A percentile compares a stretch with the other conserved stretches of the same genome.
phyloP scores from a whole-genome alignment of 805 yeast species.

The Monosporozyma aerobia region DNA sequence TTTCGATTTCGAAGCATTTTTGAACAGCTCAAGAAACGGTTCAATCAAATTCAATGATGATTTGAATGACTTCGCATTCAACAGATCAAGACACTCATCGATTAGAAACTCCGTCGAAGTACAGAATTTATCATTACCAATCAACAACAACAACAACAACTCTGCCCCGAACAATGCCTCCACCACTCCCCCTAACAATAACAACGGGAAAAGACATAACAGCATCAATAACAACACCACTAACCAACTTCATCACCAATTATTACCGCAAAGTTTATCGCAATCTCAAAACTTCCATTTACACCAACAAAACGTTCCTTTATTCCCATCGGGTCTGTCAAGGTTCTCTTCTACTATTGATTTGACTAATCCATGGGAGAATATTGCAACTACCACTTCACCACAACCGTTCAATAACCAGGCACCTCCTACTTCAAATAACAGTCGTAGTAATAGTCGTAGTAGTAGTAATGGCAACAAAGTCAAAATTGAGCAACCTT shows the following conservation, averaged over 20 bases:
- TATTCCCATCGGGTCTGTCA: slow-evolving; percentile 8
- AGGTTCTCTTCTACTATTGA: slow-evolving; percentile 5
- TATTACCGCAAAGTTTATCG: background rate
- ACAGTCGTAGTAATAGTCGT: background rate
- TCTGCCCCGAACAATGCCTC: no score
- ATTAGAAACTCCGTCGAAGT: slow-evolving; percentile 11
- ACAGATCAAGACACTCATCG: slow-evolving; percentile 26
- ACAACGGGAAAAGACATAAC: background rate
- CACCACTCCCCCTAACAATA: background rate
- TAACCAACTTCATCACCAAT: background rate
- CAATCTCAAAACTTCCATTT: background rate
- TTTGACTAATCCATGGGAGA: background rate
- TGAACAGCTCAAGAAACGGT: slow-evolving; percentile 20
- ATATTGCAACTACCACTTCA: background rate
- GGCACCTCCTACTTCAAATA: background rate
- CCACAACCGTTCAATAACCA: background rate
- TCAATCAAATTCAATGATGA: slow-evolving; percentile 26
- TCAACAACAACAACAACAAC: background rate
- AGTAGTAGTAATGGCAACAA: background rate
- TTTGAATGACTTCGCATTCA: slow-evolving; percentile 22
- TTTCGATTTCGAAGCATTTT: slow-evolving; percentile 6
- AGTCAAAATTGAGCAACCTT: background rate
- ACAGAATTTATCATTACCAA: background rate
- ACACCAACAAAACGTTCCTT: background rate
- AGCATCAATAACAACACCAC: background rate